Evolutionary conservation across 2,329 filamentous ascomycete genomes (phyloP), one percentile per base, ranked within the genome.

Genomic region (Falciphora oryzae): DNA sequence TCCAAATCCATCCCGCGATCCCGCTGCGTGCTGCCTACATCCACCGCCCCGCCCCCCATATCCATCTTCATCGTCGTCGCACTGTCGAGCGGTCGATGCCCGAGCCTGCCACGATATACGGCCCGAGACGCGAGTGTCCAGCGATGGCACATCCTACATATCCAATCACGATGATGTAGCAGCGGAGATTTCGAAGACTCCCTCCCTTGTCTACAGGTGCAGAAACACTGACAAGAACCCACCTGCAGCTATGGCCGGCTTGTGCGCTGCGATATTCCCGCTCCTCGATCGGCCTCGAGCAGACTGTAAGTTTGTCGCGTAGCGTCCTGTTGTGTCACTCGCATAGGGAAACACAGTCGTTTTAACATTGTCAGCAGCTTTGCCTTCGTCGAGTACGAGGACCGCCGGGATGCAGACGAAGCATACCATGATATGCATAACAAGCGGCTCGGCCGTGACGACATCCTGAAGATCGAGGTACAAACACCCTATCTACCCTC

Each of bases 351-450:
- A 22, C 22, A 11, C 22, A 53, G 44, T n/a, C 18, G 44, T 53
- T 53, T 63, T 69, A 65, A 69, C 65, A 29, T 16, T 31, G 50
- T 14, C 5, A 50, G 1, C 31, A 88, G 95, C 71, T 99, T 99
- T 77, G 95, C 95, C 53, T 99, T 99, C 77, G 95, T 99, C 69
- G 95, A 99, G 80, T 99, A 99, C 78, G 95, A 99, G 82, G 96
- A 93, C 78, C 92, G 94, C 73, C 93, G 95, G 72, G 95, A 99
- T 83, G 93, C 95, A 69, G 95, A 99, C 78, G 95, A 99, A 81
- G 95, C 95, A 61, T 99, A 99, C 77, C 92, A 99, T 78, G 95
- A 99, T 81, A 99, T 99, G 95, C 95, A 99, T 76, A 98, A 98
- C 83, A 97, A 97, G 87, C 92, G 94, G 70, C 93, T 99, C 71